These are phyloP conservation scores for Gossypium thurberi DNA, from an alignment of 345 rosid species.

Conservation along the genomic window DNA sequence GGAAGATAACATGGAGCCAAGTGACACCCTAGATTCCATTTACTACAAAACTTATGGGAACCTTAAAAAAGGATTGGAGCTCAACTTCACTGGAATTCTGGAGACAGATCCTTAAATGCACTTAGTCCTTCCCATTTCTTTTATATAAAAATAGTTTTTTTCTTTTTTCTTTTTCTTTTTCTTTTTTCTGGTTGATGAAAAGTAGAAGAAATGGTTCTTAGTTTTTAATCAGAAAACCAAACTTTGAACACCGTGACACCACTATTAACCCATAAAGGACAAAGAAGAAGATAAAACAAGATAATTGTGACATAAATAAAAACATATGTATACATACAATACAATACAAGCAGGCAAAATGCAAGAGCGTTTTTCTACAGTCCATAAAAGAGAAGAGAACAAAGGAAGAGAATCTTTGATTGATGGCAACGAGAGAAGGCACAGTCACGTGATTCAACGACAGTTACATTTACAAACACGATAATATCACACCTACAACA, in stretches of 20 bases:
- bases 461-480: conserved; percentile 22
- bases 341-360: background rate
- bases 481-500: conserved; percentile 12
- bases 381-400: conserved; percentile 2
- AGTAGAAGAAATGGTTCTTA: conserved; percentile 19
- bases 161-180: background rate
- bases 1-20: conserved; percentile 8
- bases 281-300: conserved; percentile 7
- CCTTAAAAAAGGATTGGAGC: conserved; percentile 17
- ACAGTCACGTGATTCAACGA: conserved; percentile 36
- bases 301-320: background rate
- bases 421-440: conserved; percentile 22
- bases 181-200: conserved; percentile 7
- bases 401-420: conserved; percentile 12
- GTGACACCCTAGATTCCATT: conserved; percentile 5
- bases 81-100: conserved; percentile 19
- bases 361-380: background rate
- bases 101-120: conserved; percentile 30
- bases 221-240: conserved; percentile 12
- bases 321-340: background rate
- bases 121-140: conserved; percentile 21
- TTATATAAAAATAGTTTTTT: background rate
- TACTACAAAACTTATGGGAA: conserved; percentile 9
- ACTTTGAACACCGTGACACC: background rate
- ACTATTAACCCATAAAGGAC: conserved; percentile 14